Evolutionary conservation across 306 rosid species (phyloP).

Genomic region (Pachyrhizus erosus): DNA sequence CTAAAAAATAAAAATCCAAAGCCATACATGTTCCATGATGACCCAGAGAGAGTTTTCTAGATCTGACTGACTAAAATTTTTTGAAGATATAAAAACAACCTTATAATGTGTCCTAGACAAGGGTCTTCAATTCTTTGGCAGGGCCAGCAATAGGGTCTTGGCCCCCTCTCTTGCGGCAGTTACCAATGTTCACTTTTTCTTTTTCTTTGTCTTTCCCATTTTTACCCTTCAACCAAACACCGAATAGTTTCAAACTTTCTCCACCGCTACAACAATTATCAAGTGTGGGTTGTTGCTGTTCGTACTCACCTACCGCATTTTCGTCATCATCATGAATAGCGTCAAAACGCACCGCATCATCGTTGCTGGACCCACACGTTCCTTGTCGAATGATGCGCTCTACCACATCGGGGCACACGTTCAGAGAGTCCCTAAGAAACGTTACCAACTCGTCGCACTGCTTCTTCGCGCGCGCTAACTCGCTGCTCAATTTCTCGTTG

Average conservation of each 20-base stretch:
- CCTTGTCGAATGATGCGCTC: constrained; percentile 60
- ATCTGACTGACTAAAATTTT: background rate
- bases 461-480: constrained; percentile 63
- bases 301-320: constrained; percentile 41
- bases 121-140: constrained; percentile 54
- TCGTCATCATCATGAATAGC: constrained; percentile 1
- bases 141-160: constrained; percentile 50
- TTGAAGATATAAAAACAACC: background rate
- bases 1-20: background rate
- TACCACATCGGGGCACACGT: constrained; percentile 73
- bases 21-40: constrained; percentile 21
- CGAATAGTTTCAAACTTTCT: constrained; percentile 75
- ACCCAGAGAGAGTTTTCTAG: background rate
- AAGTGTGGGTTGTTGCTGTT: background rate
- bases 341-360: constrained; percentile 39
- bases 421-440: constrained; percentile 56
- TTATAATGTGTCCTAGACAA: constrained; percentile 13
- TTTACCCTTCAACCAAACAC: constrained; percentile 77
- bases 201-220: constrained; percentile 28
- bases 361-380: constrained; percentile 51
- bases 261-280: background rate
- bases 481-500: constrained; percentile 67
- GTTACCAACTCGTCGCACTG: constrained; percentile 69
- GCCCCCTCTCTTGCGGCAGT: constrained; percentile 50
- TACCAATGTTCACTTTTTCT: constrained; percentile 29